Evolutionary conservation across 2,329 filamentous ascomycete species (phyloP), one percentile per base, ranked within the genome.

Genomic region (Gliomastix tumulicola): DNA sequence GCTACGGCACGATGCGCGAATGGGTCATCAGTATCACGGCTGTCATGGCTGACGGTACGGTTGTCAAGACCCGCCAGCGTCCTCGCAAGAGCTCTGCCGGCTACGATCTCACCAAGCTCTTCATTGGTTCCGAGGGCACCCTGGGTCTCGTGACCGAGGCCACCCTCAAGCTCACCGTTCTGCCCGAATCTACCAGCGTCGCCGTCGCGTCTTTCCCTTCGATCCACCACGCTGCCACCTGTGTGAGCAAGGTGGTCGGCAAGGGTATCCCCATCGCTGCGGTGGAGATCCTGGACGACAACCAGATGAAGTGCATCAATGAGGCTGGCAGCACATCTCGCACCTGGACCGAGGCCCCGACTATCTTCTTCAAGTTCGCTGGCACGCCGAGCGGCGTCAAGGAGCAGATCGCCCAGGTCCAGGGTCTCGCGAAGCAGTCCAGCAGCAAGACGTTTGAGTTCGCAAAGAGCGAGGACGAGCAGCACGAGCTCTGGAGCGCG

Each of bases 1-100:
- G 88, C 40, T 95, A 94, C 57, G 89, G 88, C 43, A 95, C 88
- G 3, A 95, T 95, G 88, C 81, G 86, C 44, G 88, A 95, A 55
- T 95, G 88, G 88, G 89, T 95, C 11, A 65, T 94, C 17, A 84
- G 77, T 37, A 63, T 95, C 46, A 95, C 88, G 0, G 86, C 94
- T 5, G 88, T 95, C 10, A 71, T 95, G 49, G 88, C 88, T 15
- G 89, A 95, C 58, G 88, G 88, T 34, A 94, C 88, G 2, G 63
- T 95, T 35, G 82, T 96, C 63, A 90, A 89, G 68, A 96, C 89
- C 10, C 74, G 85, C 44, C 88, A 94, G 60, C 76, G 88, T 34
- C 88, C 88, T 10, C 76, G 88, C 47, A 96, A 95, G 69, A 89
- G 84, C 51, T 88, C 83, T 38, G 89, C 89, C 21, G 89, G 89